phyloP scores from a whole-genome alignment of 2,329 filamentous ascomycete species.

The Beauveria pseudobassiana region DNA sequence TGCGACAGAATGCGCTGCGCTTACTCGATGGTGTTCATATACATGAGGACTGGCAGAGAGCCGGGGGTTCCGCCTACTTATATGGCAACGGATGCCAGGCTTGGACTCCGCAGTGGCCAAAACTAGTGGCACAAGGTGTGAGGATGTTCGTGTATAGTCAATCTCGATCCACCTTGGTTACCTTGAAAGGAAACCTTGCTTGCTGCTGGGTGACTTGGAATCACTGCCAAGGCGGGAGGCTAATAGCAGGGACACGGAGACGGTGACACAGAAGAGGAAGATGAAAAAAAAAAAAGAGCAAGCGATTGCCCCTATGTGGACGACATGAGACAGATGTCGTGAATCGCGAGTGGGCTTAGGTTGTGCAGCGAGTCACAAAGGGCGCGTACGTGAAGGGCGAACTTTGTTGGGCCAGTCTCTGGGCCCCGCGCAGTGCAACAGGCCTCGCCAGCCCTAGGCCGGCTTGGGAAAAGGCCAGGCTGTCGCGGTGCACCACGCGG shows the following conservation, averaged over 20 bases:
- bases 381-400: constrained; percentile 1
- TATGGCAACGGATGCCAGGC: background rate
- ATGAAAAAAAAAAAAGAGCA: background rate
- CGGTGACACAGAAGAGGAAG: background rate
- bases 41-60: background rate
- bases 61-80: background rate
- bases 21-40: constrained; percentile 10
- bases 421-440: background rate
- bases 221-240: background rate
- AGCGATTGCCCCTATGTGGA: background rate
- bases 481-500: constrained; percentile 3
- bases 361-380: background rate
- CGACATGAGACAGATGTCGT: background rate
- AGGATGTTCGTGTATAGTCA: background rate
- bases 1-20: background rate
- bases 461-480: background rate
- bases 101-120: background rate
- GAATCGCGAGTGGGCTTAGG: background rate
- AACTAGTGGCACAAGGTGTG: background rate
- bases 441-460: background rate
- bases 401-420: background rate
- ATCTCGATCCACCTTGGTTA: background rate
- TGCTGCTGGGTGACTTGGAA: background rate
- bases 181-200: background rate
- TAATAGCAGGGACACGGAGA: background rate